These are phyloP conservation scores for Pestalotiopsis sp. DNA, from an alignment of 2,329 filamentous ascomycete genomes.

Conservation along the genomic window DNA sequence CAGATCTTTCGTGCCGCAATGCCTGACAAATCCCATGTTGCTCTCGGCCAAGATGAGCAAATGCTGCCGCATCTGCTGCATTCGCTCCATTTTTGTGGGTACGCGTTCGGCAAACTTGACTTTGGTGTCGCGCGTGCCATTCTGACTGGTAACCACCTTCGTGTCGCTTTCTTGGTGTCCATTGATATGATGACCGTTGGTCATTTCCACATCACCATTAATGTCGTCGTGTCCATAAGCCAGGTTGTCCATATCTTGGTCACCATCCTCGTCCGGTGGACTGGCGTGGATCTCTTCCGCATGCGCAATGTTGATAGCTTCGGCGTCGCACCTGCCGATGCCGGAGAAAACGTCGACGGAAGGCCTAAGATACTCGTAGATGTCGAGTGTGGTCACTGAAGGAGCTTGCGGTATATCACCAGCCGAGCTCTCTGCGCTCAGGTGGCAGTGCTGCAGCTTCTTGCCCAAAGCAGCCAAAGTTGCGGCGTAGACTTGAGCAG, in stretches of 20 bases:
- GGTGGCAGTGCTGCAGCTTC: slow-evolving; percentile 68
- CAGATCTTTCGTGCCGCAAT: slow-evolving; percentile 63
- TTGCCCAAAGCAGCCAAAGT: slow-evolving; percentile 73
- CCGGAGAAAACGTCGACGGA: slow-evolving; percentile 56
- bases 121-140: slow-evolving; percentile 36
- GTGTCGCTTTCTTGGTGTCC: slow-evolving; percentile 22
- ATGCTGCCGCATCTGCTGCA: slow-evolving; percentile 70
- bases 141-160: slow-evolving; percentile 18
- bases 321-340: slow-evolving; percentile 55
- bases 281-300: slow-evolving; percentile 48
- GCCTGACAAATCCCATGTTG: slow-evolving; percentile 68
- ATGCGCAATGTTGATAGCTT: slow-evolving; percentile 44
- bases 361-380: slow-evolving; percentile 57
- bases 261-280: slow-evolving; percentile 30
- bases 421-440: slow-evolving; percentile 48
- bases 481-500: slow-evolving; percentile 76
- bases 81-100: slow-evolving; percentile 44
- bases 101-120: slow-evolving; percentile 56
- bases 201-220: slow-evolving; percentile 27
- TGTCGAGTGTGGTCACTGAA: slow-evolving; percentile 55
- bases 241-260: slow-evolving; percentile 30
- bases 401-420: slow-evolving; percentile 36
- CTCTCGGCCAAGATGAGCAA: slow-evolving; percentile 73
- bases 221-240: slow-evolving; percentile 39
- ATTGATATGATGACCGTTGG: slow-evolving; percentile 26